Evolutionary conservation across 352 stramenopile genomes (phyloP).

Genomic region (Thraustotheca clavata): DNA sequence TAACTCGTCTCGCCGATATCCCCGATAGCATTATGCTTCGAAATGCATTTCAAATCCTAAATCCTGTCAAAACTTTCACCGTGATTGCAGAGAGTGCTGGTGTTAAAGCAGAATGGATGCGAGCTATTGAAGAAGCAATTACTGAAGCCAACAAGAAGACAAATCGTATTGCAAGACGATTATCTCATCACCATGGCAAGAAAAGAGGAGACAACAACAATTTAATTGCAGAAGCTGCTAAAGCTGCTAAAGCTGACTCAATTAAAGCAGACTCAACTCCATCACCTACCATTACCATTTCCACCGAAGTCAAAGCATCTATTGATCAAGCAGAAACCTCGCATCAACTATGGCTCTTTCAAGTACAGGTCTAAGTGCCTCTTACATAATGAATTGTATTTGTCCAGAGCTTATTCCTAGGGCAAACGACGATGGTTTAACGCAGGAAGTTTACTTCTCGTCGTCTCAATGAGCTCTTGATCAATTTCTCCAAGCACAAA

Average conservation of each 20-base stretch:
- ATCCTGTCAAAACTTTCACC: conserved; percentile 77
- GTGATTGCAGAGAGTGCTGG: conserved; percentile 60
- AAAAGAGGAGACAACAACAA: conserved; percentile 13
- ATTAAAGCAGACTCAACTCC: not conserved
- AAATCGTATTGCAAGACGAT: conserved; percentile 49
- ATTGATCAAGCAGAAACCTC: not conserved
- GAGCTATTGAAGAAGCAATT: conserved; percentile 65
- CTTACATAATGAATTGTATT: not conserved
- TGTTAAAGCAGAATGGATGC: conserved; percentile 76
- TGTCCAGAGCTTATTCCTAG: too few relatives aligned
- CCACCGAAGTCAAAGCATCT: not conserved
- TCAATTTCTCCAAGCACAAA: conserved; percentile 55
- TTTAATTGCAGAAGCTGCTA: conserved; percentile 19
- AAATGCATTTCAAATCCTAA: conserved; percentile 79
- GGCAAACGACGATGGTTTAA: conserved; percentile 33
- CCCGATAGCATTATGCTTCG: conserved; percentile 57
- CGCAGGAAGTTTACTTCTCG: conserved; percentile 55
- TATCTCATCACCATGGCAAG: conserved; percentile 34
- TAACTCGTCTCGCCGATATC: conserved; percentile 74
- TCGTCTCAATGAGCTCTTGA: conserved; percentile 29
- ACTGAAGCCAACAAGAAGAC: conserved; percentile 67
- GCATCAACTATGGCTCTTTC: conserved; percentile 2
- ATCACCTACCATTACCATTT: not conserved
- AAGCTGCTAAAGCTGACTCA: not conserved
- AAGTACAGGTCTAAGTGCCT: conserved; percentile 10